Evolutionary conservation across 352 stramenopile genomes (phyloP).

Genomic region (Albugo candida): DNA sequence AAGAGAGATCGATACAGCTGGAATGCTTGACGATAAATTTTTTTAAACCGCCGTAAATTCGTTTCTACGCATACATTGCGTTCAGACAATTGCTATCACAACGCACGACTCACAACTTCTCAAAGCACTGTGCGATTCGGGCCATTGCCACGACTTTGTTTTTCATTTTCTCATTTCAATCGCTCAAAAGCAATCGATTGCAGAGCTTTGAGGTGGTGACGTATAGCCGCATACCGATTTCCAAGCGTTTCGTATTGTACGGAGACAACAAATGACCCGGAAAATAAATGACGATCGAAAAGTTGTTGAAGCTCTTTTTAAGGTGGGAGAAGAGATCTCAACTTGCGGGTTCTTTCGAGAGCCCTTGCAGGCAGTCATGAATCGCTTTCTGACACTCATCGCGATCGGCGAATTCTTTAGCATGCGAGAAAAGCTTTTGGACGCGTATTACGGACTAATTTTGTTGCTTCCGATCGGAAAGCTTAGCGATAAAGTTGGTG

Average conservation of each 20-base stretch:
- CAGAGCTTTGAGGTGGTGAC: constrained; percentile 52
- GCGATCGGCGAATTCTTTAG: constrained; percentile 21
- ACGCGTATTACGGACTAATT: constrained; percentile 30
- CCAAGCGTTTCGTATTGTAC: constrained; percentile 46
- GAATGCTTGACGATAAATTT: constrained; percentile 23
- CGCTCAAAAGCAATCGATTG: constrained; percentile 19
- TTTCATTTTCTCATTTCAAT: constrained; percentile 14
- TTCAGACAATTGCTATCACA: not conserved
- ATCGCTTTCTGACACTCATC: constrained; percentile 31
- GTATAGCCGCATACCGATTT: constrained; percentile 19
- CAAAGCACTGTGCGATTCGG: constrained; percentile 56
- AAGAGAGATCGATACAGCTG: constrained; percentile 6
- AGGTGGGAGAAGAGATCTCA: constrained; percentile 5
- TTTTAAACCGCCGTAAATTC: constrained; percentile 14
- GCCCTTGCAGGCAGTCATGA: constrained; percentile 43
- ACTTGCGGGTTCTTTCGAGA: constrained; percentile 41
- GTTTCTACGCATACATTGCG: constrained; percentile 1
- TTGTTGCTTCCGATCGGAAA: constrained; percentile 27
- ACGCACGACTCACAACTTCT: constrained; percentile 22
- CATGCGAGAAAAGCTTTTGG: constrained; percentile 22
- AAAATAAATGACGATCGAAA: constrained; percentile 56
- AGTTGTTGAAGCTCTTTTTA: not conserved
- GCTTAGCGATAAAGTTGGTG: too few species aligned
- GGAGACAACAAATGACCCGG: constrained; percentile 50
- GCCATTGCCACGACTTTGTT: constrained; percentile 50